A percentile compares a stretch with the other conserved stretches of the same genome.
Evolutionary conservation across 331 rosid genomes (phyloP).

Genomic region (Pyrus hybrid): DNA sequence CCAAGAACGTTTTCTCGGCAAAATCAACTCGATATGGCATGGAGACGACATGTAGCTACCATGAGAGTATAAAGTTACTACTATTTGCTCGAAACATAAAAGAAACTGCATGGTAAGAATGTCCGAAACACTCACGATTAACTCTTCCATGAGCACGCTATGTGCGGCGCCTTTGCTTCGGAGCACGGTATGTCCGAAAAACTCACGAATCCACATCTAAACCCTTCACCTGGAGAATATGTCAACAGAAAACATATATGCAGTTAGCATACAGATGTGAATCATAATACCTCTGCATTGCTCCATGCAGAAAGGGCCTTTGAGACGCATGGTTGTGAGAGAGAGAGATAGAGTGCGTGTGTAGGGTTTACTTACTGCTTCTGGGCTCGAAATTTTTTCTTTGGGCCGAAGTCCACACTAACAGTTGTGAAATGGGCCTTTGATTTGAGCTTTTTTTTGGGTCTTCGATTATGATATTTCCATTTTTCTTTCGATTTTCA

Average conservation of each 20-base stretch:
- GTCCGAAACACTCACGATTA: slow-evolving; percentile 13
- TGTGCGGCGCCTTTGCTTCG: slow-evolving; percentile 25
- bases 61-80: no score
- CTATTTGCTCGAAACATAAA: no score
- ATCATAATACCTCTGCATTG: slow-evolving; percentile 29
- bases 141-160: slow-evolving; percentile 31
- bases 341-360: no score
- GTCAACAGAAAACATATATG: neutral
- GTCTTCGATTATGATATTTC: neutral
- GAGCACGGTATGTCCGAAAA: no score
- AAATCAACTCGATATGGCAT: no score
- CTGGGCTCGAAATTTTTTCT: neutral
- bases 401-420: neutral
- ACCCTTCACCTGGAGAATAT: slow-evolving; percentile 34
- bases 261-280: neutral
- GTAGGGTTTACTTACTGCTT: neutral
- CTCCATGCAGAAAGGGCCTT: neutral
- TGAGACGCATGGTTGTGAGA: no score
- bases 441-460: neutral
- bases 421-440: neutral
- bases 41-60: no score
- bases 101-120: neutral
- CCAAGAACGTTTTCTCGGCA: no score
- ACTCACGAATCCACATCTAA: slow-evolving; percentile 45
- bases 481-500: neutral